A percentile compares a stretch with the other conserved stretches of the same genome.
phyloP scores from a whole-genome alignment of 371 early-diverging fungal genomes.

The Chytridiales sp. region DNA sequence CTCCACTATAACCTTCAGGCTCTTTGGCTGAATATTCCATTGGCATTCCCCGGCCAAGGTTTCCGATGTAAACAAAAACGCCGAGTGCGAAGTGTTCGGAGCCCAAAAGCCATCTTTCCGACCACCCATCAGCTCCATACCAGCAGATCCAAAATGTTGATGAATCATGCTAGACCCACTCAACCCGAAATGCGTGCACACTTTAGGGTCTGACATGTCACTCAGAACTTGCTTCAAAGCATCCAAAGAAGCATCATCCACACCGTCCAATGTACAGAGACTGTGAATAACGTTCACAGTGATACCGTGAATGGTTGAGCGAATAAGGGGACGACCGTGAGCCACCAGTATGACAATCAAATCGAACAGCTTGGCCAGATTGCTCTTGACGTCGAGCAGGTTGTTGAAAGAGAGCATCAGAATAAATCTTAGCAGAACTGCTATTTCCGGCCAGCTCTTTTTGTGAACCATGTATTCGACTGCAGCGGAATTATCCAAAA shows the following conservation, averaged over 20 bases:
- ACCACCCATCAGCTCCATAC: constrained; percentile 12
- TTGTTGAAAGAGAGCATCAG: constrained; percentile 90
- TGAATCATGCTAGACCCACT: constrained; percentile 12
- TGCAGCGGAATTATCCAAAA: constrained; percentile 70
- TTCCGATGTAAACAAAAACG: constrained; percentile 66
- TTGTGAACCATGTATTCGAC: constrained; percentile 57
- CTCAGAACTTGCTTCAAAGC: constrained; percentile 46
- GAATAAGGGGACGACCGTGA: constrained; percentile 78
- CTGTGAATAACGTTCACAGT: constrained; percentile 88
- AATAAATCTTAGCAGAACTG: constrained; percentile 79
- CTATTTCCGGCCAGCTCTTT: constrained; percentile 84
- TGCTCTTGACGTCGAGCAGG: constrained; percentile 69
- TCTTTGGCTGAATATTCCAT: constrained; percentile 69
- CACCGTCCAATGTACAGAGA: constrained; percentile 62
- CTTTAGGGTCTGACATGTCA: constrained; percentile 77
- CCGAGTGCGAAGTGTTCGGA: constrained; percentile 56
- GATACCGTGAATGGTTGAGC: constrained; percentile 87
- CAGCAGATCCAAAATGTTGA: constrained; percentile 6
- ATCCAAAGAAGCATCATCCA: constrained; percentile 62
- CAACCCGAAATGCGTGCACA: constrained; percentile 74
- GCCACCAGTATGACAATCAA: constrained; percentile 79
- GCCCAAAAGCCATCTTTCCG: constrained; percentile 39
- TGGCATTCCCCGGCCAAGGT: constrained; percentile 60
- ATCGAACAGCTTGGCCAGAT: constrained; percentile 85
- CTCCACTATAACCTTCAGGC: constrained; percentile 78